Base-by-base conservation (phyloP, 805 yeast species). In the Myxozyma vanderwaltii region DNA sequence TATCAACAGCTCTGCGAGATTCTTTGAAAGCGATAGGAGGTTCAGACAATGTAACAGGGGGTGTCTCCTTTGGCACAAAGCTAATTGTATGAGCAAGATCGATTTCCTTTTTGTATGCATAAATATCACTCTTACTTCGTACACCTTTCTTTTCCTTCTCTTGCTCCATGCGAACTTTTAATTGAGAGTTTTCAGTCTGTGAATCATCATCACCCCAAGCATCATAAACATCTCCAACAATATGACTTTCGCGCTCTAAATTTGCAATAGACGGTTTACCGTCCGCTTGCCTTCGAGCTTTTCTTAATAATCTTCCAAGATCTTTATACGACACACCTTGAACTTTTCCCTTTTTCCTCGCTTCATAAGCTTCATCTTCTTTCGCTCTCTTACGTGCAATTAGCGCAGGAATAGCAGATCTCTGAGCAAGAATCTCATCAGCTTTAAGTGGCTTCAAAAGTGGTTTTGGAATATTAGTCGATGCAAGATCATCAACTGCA, bases 201-300 rank as follows among this genome's bases (percentile, higher is more conserved):
- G 66, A 77, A 2, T 79, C 84, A 96, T 66, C 84, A 96, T 66
- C 79, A 3, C 79, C 84, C 97, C 98, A 92, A 48, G 88, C 77
- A 73, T 92, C 97, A 59, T 79, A 77, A 1, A 75, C 76, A 12
- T 75, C 76, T 1, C 80, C 75, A 23, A 76, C 78, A 0, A 83
- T 72, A 5, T 88, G 69, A 15, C 96, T 96, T 52, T 88, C 88
- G 40, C 80, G 76, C 54, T 81, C 89, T 6, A 84, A 70, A 43
- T 79, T 71, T n/a, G 84, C 83, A 64, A 80, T 76, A 0, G 79
- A 67, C 50, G 79, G 75, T 40, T 81, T 75, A 58, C 78, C 83
- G 48, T 86, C 86, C 44, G 79, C 79, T 35, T 80, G 81, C 12
- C 47, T 31, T 66, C 83, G 82, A 13, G 96, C 89, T 51, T 88